Conservation (phyloP, 2,329 filamentous ascomycete genomes). For the Scorias spongiosa region DNA sequence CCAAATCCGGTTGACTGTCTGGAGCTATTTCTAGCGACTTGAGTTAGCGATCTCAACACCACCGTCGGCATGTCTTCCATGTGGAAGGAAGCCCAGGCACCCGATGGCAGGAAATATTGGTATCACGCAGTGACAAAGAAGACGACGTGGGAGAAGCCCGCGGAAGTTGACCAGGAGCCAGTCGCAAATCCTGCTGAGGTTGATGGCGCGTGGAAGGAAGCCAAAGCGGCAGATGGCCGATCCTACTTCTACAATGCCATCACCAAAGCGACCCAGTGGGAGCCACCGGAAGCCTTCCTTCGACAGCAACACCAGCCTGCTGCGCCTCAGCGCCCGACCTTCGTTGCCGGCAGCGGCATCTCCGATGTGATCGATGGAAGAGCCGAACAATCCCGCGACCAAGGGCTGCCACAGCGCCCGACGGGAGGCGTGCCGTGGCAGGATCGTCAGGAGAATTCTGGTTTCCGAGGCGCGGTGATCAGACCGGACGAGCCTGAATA, state of each 20-base stretch:
- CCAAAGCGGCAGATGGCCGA: conserved; percentile 68
- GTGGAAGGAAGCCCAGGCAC: conserved; percentile 14
- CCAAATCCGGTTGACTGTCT: too few relatives aligned
- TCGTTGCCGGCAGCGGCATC: conserved; percentile 42
- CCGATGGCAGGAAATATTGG: conserved; percentile 65
- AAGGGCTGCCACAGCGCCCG: conserved; percentile 27
- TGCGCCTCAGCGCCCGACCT: conserved; percentile 21
- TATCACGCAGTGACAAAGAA: conserved; percentile 74
- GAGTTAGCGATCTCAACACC: too few relatives aligned
- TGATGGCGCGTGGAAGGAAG: conserved; percentile 58
- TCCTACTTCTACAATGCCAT: conserved; percentile 92
- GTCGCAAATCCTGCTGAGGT: conserved; percentile 50
- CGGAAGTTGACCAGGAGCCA: conserved; percentile 35
- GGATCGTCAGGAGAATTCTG: conserved; percentile 14
- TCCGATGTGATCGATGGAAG: conserved; percentile 24
- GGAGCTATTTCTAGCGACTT: too few relatives aligned
- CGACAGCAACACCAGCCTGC: conserved; percentile 3
- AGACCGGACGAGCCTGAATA: conserved; percentile 48
- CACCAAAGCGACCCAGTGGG: conserved; percentile 86
- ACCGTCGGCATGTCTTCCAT: background rate
- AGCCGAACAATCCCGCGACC: conserved; percentile 18
- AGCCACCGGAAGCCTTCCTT: conserved; percentile 47
- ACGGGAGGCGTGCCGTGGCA: conserved; percentile 17
- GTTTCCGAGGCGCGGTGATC: conserved; percentile 19
- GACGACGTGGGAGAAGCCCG: conserved; percentile 89